These are phyloP conservation scores for Mucor velutinosus DNA, from an alignment of 371 early-diverging fungal species.

Conservation along the genomic window DNA sequence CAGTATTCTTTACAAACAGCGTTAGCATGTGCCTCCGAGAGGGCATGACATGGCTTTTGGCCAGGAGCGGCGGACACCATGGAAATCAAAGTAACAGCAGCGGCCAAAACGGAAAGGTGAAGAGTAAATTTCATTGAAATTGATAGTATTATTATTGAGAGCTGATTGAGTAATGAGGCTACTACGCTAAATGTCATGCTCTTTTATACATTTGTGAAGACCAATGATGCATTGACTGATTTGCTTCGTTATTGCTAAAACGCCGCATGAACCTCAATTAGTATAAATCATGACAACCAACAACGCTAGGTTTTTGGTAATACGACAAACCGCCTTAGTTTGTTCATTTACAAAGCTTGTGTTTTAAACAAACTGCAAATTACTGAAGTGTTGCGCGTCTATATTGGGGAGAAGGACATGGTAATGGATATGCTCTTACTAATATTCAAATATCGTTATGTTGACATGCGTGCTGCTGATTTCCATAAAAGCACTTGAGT, in stretches of 20 bases:
- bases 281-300: neutral
- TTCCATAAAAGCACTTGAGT: neutral
- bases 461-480: neutral
- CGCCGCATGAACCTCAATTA: neutral
- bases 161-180: neutral
- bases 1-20: slow-evolving; percentile 22
- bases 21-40: slow-evolving; percentile 21
- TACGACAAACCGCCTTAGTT: too few species aligned
- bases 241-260: neutral
- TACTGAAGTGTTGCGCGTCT: too few species aligned
- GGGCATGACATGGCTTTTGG: slow-evolving; percentile 14
- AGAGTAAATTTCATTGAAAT: slow-evolving; percentile 16
- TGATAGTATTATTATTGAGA: neutral
- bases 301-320: neutral
- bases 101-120: neutral
- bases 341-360: too few species aligned
- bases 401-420: too few species aligned
- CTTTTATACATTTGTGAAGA: neutral
- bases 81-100: slow-evolving; percentile 4
- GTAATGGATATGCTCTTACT: too few species aligned
- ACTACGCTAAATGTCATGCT: neutral
- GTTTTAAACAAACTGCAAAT: too few species aligned
- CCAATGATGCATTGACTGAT: neutral
- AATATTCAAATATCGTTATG: too few species aligned
- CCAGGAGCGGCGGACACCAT: slow-evolving; percentile 11